A percentile compares a stretch with the other conserved stretches of the same genome.
Conservation (phyloP, 2,329 filamentous ascomycete genomes). For the Talaromyces pinophilus region DNA sequence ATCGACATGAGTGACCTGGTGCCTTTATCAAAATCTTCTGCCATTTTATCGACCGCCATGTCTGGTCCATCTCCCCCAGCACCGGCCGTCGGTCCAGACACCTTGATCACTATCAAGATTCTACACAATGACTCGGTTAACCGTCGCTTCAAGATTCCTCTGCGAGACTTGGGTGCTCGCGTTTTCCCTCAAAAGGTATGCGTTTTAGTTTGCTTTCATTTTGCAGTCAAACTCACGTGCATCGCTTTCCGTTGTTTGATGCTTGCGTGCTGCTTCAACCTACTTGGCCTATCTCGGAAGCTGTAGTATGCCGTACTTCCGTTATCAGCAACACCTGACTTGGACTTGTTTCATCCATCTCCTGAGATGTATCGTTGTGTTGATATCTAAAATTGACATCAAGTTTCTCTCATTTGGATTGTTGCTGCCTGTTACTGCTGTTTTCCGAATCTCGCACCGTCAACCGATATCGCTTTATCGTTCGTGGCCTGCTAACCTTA, state of each 20-base stretch:
- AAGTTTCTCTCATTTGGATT: not conserved
- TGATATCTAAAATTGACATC: not conserved
- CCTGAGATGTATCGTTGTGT: not conserved
- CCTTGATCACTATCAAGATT: slow-evolving; percentile 82
- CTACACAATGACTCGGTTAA: slow-evolving; percentile 68
- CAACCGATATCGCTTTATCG: not conserved
- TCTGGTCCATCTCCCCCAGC: slow-evolving; percentile 45
- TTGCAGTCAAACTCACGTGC: not conserved
- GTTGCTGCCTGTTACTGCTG: not conserved
- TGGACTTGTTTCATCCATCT: slow-evolving; percentile 23
- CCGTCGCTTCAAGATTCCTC: slow-evolving; percentile 83
- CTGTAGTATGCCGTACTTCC: slow-evolving; percentile 3
- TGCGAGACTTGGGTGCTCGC: slow-evolving; percentile 75
- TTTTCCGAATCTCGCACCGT: not conserved
- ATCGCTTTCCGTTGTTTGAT: not conserved
- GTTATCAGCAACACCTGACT: slow-evolving; percentile 23
- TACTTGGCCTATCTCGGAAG: not conserved
- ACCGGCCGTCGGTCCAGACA: slow-evolving; percentile 62
- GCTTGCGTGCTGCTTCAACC: slow-evolving; percentile 1
- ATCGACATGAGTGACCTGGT: slow-evolving; percentile 14
- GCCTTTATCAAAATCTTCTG: slow-evolving; percentile 5
- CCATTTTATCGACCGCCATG: slow-evolving; percentile 32
- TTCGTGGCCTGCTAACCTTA: not conserved
- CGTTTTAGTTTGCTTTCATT: slow-evolving; percentile 28
- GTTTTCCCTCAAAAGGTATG: slow-evolving; percentile 82